Evolutionary conservation across 805 yeast species (phyloP).

Genomic region (Diddensiella transvaalensis): DNA sequence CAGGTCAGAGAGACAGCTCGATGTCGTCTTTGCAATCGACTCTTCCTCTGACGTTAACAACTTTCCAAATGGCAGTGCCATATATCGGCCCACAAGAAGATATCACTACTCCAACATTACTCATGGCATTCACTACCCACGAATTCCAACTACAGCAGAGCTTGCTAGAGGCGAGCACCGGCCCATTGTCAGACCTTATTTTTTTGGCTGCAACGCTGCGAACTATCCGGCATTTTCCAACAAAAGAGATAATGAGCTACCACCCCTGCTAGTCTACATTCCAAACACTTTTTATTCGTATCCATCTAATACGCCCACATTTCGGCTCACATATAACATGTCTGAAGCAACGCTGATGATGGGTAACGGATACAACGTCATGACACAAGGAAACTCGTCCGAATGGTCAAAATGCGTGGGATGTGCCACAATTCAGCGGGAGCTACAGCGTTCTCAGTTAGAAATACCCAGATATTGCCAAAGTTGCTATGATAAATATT

Average conservation of each 20-base stretch:
- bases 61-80: conserved; percentile 31
- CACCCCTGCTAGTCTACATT: conserved; percentile 73
- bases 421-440: conserved; percentile 79
- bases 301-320: conserved; percentile 70
- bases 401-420: conserved; percentile 74
- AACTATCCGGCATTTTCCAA: conserved; percentile 52
- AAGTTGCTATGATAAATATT: conserved; percentile 65
- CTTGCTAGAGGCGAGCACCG: conserved; percentile 23
- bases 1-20: conserved; percentile 57
- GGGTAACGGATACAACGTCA: conserved; percentile 71
- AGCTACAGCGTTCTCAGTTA: conserved; percentile 62
- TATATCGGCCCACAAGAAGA: conserved; percentile 30
- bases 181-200: conserved; percentile 49
- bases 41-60: conserved; percentile 27
- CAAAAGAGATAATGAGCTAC: conserved; percentile 54
- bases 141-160: conserved; percentile 25
- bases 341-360: conserved; percentile 59
- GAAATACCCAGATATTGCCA: conserved; percentile 68
- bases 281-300: conserved; percentile 69
- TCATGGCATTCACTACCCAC: conserved; percentile 25
- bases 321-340: conserved; percentile 57
- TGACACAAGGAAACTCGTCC: conserved; percentile 65
- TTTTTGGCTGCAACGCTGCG: conserved; percentile 72
- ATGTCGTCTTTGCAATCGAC: conserved; percentile 54
- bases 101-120: conserved; percentile 25